Percentiles rank a stretch among this genome's conserved stretches.
Conservation (phyloP, 164 flowering plant genomes). For the Chloranthus sessilifolius region DNA sequence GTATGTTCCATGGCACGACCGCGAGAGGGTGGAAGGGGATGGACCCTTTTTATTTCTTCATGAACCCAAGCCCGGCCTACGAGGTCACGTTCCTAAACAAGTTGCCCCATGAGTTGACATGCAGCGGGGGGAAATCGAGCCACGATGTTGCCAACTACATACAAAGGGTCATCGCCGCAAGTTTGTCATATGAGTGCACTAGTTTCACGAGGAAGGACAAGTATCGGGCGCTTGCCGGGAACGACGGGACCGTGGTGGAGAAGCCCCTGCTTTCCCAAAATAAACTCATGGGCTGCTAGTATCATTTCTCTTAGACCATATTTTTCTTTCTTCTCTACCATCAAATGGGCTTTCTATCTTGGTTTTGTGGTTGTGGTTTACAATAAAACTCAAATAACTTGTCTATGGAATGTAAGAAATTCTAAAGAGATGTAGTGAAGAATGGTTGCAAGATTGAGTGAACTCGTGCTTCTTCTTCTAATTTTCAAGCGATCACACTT, state of each 20-base stretch:
- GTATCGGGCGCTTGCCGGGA: slow-evolving; percentile 59
- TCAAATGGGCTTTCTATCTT: too few species aligned
- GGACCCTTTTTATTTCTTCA: slow-evolving; percentile 71
- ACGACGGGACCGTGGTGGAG: slow-evolving; percentile 46
- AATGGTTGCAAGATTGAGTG: too few species aligned
- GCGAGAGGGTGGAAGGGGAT: slow-evolving; percentile 73
- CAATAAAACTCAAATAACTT: too few species aligned
- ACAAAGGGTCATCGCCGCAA: slow-evolving; percentile 58
- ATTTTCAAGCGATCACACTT: too few species aligned
- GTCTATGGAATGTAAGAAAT: too few species aligned
- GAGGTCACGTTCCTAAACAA: slow-evolving; percentile 61
- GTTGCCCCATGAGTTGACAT: slow-evolving; percentile 44
- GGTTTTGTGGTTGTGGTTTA: too few species aligned
- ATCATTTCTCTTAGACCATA: background rate
- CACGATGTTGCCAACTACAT: slow-evolving; percentile 73
- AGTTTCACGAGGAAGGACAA: slow-evolving; percentile 69
- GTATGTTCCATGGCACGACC: slow-evolving; percentile 74
- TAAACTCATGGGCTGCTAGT: slow-evolving; percentile 30
- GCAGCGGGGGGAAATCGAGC: slow-evolving; percentile 43
- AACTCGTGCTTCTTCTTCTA: too few species aligned
- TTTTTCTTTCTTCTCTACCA: background rate
- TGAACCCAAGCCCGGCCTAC: slow-evolving; percentile 70
- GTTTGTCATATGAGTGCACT: slow-evolving; percentile 59
- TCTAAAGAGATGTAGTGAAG: too few species aligned
- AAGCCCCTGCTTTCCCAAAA: slow-evolving; percentile 15